phyloP scores from a whole-genome alignment of 768 basidiomycete genomes.

The Phanerodontia chrysosporium region DNA sequence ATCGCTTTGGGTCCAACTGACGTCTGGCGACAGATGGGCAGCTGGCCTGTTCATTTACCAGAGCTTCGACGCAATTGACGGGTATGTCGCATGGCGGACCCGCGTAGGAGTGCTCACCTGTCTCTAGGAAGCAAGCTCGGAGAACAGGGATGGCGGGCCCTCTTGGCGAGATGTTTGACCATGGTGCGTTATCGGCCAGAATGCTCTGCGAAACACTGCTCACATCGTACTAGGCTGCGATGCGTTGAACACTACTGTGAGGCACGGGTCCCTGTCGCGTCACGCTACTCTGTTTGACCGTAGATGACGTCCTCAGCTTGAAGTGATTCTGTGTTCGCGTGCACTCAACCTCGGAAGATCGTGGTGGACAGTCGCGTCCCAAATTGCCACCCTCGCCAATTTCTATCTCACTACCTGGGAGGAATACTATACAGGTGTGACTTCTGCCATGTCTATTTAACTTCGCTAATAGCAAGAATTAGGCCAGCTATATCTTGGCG shows the following conservation, averaged over 20 bases:
- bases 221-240: slow-evolving; percentile 60
- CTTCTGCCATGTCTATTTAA: neutral
- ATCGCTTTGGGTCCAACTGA: neutral
- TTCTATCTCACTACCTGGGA: slow-evolving; percentile 79
- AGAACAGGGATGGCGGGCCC: slow-evolving; percentile 97
- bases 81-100: slow-evolving; percentile 42
- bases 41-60: slow-evolving; percentile 90
- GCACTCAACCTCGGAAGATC: slow-evolving; percentile 90
- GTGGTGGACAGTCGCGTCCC: slow-evolving; percentile 95
- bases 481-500: slow-evolving; percentile 88
- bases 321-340: slow-evolving; percentile 74
- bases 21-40: slow-evolving; percentile 59
- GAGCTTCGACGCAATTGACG: slow-evolving; percentile 84
- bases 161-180: slow-evolving; percentile 97
- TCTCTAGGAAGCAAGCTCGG: slow-evolving; percentile 86
- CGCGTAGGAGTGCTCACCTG: neutral
- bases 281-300: slow-evolving; percentile 3
- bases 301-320: slow-evolving; percentile 50
- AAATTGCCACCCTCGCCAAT: slow-evolving; percentile 62
- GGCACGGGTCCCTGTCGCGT: slow-evolving; percentile 1
- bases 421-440: slow-evolving; percentile 79
- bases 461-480: neutral
- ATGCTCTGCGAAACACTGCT: neutral
- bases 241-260: slow-evolving; percentile 90
- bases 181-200: slow-evolving; percentile 49